A percentile compares a stretch with the other conserved stretches of the same genome.
These are phyloP conservation scores for Alternaria arbusti DNA, from an alignment of 2,329 filamentous ascomycete genomes.

Conservation along the genomic window DNA sequence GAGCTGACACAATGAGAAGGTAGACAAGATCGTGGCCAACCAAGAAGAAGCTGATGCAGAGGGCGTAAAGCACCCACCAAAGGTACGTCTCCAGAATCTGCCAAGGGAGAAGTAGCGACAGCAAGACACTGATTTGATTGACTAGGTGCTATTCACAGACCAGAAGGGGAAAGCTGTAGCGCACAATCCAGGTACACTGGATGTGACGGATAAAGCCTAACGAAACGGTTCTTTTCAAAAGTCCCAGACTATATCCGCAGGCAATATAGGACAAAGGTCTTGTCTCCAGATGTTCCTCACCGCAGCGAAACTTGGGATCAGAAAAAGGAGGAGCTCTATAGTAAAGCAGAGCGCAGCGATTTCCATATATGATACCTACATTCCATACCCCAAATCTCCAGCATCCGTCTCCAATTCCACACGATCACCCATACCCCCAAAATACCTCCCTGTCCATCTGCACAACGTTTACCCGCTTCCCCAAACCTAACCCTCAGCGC, in stretches of 20 bases:
- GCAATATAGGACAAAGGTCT: neutral
- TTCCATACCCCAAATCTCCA: neutral
- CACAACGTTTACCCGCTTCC: neutral
- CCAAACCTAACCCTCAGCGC: neutral
- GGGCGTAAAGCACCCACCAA: constrained; percentile 52
- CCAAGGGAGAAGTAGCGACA: neutral
- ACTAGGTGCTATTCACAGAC: constrained; percentile 49
- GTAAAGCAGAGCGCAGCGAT: neutral
- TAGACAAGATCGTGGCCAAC: constrained; percentile 48
- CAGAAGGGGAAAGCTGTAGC: constrained; percentile 50
- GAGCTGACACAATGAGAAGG: constrained; percentile 23
- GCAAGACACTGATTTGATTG: neutral
- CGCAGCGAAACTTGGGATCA: neutral
- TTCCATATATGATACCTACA: neutral
- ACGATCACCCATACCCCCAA: neutral
- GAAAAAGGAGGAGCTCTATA: neutral
- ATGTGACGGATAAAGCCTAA: constrained; percentile 13
- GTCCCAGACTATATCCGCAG: neutral
- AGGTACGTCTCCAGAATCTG: constrained; percentile 31
- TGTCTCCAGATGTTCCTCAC: neutral
- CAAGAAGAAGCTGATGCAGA: constrained; percentile 46
- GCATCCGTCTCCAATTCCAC: neutral
- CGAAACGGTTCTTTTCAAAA: neutral
- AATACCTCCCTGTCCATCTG: neutral
- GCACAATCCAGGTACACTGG: constrained; percentile 49